These are phyloP conservation scores for Termitomyces sp. DNA, from an alignment of 768 basidiomycete species.

Conservation along the genomic window DNA sequence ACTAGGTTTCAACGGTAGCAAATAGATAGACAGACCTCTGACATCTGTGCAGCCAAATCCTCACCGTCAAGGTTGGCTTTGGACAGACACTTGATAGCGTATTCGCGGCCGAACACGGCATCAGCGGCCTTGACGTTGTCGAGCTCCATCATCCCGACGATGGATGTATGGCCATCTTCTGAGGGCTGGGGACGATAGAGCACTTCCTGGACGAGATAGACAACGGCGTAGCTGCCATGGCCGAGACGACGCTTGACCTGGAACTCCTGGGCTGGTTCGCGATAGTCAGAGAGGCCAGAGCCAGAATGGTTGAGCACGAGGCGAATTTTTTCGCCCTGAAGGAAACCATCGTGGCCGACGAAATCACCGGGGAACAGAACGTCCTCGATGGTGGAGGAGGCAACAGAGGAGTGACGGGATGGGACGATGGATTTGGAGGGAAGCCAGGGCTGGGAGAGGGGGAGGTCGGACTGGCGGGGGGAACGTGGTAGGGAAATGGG, in stretches of 20 bases:
- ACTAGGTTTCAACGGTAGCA: constrained; percentile 3
- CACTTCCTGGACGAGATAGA: constrained; percentile 85
- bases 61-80: constrained; percentile 92
- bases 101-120: constrained; percentile 67
- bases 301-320: constrained; percentile 41
- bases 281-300: constrained; percentile 25
- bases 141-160: constrained; percentile 50
- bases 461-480: constrained; percentile 23
- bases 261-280: constrained; percentile 59
- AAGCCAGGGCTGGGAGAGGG: constrained; percentile 19
- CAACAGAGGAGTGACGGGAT: constrained; percentile 27
- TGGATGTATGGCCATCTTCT: constrained; percentile 54
- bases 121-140: constrained; percentile 35
- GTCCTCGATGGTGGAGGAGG: constrained; percentile 45
- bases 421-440: constrained; percentile 20
- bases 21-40: constrained; percentile 56
- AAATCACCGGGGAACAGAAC: constrained; percentile 70
- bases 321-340: constrained; percentile 64
- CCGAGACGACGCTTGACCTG: constrained; percentile 85
- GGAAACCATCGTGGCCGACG: constrained; percentile 59
- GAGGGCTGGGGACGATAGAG: constrained; percentile 40
- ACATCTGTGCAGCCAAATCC: constrained; percentile 81
- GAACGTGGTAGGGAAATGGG: constrained; percentile 30
- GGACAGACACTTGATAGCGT: constrained; percentile 95
- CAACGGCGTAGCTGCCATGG: constrained; percentile 88